Evolutionary conservation across 23 red algal species (phyloP), one percentile per base, ranked within the genome.

Genomic region (Gracilaria caudata): DNA sequence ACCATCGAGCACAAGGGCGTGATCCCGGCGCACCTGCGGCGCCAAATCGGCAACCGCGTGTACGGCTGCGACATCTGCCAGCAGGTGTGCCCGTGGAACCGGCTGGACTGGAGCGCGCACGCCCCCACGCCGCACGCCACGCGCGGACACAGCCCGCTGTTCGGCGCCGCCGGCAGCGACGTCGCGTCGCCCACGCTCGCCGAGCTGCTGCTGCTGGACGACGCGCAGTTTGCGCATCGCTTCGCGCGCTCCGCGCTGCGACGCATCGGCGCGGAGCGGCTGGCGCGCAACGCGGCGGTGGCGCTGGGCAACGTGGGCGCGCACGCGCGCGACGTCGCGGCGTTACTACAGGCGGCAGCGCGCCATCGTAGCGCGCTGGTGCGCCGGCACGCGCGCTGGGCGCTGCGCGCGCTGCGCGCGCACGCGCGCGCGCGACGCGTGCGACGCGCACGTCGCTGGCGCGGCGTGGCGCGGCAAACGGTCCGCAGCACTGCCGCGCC

Each of bases 41-140:
- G 35, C n/a, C 23, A 44, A 10, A 93, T 98, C 20, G 90, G 92
- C 12, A 91, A 79, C 57, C 78, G 87, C 57, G 83, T 98, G 59
- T 98, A 98, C 86, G 96, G 96, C 34, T 98, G 96, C 80, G 96
- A 98, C 75, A 95, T 98, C 51, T 98, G 96, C 64, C 96, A 98
- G 73, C 83, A 81, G 79, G 96, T 98, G 21, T 98, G 96, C 65
- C 96, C 96, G 56, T 98, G 92, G 92, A 98, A 98, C 76, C 77
- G 73, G 11, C 77, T 95, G 53, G 88, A 95, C n/a, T 98, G 96
- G 96, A 23, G 58, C 36, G 78, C 10, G 29, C 34, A 72, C 41
- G 51, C 29, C 49, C 58, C 43, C 28, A 35, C 7, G 45, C 23
- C 60, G 0, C 53, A 54, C 36, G 30, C 57, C 57, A 60, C 57